Conservation (phyloP, 192 early-diverging fungal genomes). For the Coemansia sp. region DNA sequence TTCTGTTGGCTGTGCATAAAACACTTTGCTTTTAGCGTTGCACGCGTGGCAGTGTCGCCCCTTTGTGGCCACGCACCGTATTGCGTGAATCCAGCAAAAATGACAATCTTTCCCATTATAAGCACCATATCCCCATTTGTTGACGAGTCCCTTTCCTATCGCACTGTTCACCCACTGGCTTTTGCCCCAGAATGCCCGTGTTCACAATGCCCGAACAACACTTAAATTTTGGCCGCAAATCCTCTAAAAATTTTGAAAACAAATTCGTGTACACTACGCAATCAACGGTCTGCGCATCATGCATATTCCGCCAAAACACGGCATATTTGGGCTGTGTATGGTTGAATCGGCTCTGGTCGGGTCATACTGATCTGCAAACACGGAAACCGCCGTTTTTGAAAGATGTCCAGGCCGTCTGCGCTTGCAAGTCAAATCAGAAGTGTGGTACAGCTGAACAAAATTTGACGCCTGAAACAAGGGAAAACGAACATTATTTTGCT, state of each 20-base stretch:
- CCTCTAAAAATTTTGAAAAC: not conserved
- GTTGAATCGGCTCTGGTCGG: not conserved
- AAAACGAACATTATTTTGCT: not conserved
- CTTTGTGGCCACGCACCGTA: conserved; percentile 2
- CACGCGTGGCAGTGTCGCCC: not conserved
- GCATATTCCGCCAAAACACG: not conserved
- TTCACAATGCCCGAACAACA: conserved; percentile 3
- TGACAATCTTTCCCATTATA: not conserved
- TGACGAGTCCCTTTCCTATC: not conserved
- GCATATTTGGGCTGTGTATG: not conserved
- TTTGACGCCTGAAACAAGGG: not conserved
- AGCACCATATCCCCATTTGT: conserved; percentile 1
- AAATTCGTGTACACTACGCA: not conserved
- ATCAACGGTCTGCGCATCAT: not conserved
- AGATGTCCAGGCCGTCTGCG: not conserved
- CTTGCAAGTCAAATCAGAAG: conserved; percentile 3
- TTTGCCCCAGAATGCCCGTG: not conserved
- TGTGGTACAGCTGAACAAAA: conserved; percentile 2
- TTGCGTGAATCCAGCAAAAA: conserved; percentile 9
- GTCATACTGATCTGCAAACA: conserved; percentile 15
- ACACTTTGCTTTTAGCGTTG: not conserved
- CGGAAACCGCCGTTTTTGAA: not conserved
- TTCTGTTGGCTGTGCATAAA: not conserved
- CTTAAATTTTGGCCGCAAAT: not conserved
- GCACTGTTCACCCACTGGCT: not conserved